Base-by-base conservation (phyloP, 1,284 basidiomycete species). In the Trichosporon coremiiforme region DNA sequence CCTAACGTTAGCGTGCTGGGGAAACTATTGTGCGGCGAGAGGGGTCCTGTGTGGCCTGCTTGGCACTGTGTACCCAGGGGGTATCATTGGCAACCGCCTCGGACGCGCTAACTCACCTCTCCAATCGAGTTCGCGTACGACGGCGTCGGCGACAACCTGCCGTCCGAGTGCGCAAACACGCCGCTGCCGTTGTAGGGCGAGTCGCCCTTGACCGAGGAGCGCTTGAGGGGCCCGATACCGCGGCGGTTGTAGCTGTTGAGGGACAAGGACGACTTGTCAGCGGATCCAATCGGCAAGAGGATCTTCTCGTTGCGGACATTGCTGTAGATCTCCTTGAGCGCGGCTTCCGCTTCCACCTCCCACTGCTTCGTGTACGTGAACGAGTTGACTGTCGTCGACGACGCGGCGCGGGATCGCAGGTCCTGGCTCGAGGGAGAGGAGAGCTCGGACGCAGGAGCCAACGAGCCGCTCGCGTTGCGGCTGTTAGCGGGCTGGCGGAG, bases 251-350 rank as follows among this genome's bases (percentile, higher is more conserved):
- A 91, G 75, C 90, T 92, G 85, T 97, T 97, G 79, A 97, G 67
- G 35, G 25, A 68, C 29, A 29, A 81, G 83, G 63, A 57, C 68
- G 57, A 62, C 57, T 62, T 62, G 57, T 62, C 57, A 85, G 87
- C 45, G 86, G 87, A 57, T 20, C 71, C 70, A 4, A 81, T 80
- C 0, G 94, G 94, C 73, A 97, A 91, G 65, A 96, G 84, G 73
- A 99, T 97, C 76, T 95, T 93, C 75, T 95, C 92, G 62, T 85
- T 87, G 84, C 95, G 95, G 82, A 98, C 90, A 12, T 94, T 90
- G 71, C 87, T 88, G 85, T 95, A 99, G 86, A 99, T 97, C 78
- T 99, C 96, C 87, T 94, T 95, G 73, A 98, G 87, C 71, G 93
- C 80, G 71, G 75, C 87, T 80, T 97, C 95, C 85, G 97, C 89